Conservation (phyloP, 73 alveolate species). For the Paramecium sexaurelia region DNA sequence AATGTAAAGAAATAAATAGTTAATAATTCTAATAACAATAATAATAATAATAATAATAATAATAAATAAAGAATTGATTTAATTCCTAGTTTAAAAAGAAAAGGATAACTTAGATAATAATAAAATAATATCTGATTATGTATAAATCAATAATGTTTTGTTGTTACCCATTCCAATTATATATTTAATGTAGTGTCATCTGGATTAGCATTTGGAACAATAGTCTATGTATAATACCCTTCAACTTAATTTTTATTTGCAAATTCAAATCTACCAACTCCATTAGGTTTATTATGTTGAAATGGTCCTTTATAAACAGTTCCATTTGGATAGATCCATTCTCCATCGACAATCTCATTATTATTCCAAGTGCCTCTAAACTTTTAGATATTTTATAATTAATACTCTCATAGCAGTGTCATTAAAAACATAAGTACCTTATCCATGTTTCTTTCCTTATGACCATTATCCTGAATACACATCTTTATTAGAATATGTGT, state of each 20-base stretch:
- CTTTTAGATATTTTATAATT: background rate
- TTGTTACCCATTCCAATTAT: conserved; percentile 49
- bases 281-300: conserved; percentile 91
- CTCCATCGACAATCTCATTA: conserved; percentile 73
- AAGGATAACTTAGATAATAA: background rate
- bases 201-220: conserved; percentile 55
- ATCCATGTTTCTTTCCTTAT: conserved; percentile 68
- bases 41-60: background rate
- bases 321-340: conserved; percentile 94
- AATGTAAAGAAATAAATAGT: background rate
- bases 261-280: conserved; percentile 89
- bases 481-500: conserved; percentile 86
- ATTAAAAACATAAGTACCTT: conserved; percentile 69
- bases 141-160: conserved; percentile 10
- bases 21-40: background rate
- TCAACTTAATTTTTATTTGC: conserved; percentile 86
- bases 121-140: background rate
- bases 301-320: conserved; percentile 92
- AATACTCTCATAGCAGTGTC: conserved; percentile 53
- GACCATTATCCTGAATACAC: conserved; percentile 92
- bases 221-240: conserved; percentile 83
- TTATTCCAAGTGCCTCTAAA: conserved; percentile 43
- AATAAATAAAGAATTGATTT: background rate
- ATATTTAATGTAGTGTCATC: conserved; percentile 48
- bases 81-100: conserved; percentile 30